These are phyloP conservation scores for Casuarina glauca DNA, from an alignment of 306 rosid genomes.

Conservation along the genomic window DNA sequence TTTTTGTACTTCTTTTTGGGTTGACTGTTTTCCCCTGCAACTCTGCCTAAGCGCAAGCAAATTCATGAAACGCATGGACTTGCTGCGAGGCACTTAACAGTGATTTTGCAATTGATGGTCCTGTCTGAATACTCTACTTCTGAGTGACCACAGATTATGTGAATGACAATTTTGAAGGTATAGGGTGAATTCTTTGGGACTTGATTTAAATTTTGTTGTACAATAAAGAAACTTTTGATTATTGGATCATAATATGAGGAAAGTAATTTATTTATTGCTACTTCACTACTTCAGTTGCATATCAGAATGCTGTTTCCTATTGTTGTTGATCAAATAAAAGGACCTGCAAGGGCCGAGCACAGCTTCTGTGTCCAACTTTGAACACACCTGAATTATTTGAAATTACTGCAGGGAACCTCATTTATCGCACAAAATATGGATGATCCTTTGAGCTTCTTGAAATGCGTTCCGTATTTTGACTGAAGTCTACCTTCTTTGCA, in stretches of 20 bases:
- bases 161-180: slow-evolving; percentile 20
- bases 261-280: not conserved
- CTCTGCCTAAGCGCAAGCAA: not conserved
- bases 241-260: slow-evolving; percentile 11
- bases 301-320: not conserved
- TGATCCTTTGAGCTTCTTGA: too few relatives aligned
- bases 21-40: slow-evolving; percentile 1
- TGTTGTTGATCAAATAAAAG: not conserved
- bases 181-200: not conserved
- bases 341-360: too few relatives aligned
- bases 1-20: not conserved
- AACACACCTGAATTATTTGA: too few relatives aligned
- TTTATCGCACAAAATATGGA: too few relatives aligned
- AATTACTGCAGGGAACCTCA: too few relatives aligned
- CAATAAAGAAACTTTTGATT: slow-evolving; percentile 5
- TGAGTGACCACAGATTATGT: not conserved
- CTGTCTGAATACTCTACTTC: not conserved
- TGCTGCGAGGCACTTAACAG: not conserved
- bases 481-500: too few relatives aligned
- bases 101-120: not conserved
- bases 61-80: not conserved
- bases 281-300: not conserved
- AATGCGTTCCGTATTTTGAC: too few relatives aligned
- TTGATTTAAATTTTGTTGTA: slow-evolving; percentile 18
- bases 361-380: too few relatives aligned